phyloP scores from a whole-genome alignment of 805 yeast genomes.

The Lipomyces anomalus region DNA sequence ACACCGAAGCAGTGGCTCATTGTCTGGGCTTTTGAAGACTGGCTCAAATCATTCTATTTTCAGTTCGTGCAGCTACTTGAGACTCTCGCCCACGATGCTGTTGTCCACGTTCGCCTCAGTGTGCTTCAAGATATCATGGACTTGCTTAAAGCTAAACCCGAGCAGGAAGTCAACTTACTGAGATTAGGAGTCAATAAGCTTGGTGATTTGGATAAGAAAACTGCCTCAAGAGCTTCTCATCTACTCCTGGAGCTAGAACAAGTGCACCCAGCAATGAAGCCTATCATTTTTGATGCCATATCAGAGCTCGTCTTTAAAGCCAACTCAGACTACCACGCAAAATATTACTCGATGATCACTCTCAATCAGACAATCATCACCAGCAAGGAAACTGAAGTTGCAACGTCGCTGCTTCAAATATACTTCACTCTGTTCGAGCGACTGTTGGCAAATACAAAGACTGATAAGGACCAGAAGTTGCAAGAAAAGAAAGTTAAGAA shows the following conservation, averaged over 20 bases:
- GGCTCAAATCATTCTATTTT: conserved; percentile 71
- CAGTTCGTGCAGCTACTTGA: conserved; percentile 72
- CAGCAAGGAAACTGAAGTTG: conserved; percentile 67
- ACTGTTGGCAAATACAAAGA: conserved; percentile 63
- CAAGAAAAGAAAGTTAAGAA: conserved; percentile 46
- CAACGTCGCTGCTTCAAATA: conserved; percentile 75
- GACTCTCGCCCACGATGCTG: conserved; percentile 80
- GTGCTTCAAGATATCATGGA: conserved; percentile 73
- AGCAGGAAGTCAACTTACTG: conserved; percentile 88
- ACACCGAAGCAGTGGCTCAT: conserved; percentile 55
- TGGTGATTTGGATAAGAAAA: conserved; percentile 89
- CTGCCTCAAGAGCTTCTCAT: conserved; percentile 81
- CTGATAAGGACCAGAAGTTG: conserved; percentile 36
- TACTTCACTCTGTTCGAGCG: conserved; percentile 85
- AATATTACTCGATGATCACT: conserved; percentile 81
- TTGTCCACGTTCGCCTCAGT: conserved; percentile 76
- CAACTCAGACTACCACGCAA: conserved; percentile 72
- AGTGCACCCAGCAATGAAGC: conserved; percentile 93
- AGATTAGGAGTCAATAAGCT: conserved; percentile 87
- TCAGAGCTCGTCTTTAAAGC: conserved; percentile 73
- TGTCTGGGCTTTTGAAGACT: conserved; percentile 81
- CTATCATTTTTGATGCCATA: conserved; percentile 69
- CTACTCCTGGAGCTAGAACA: conserved; percentile 74
- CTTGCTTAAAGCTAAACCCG: conserved; percentile 79
- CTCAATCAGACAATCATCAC: conserved; percentile 89